These are phyloP conservation scores for Colletotrichum neosansevieriae DNA, from an alignment of 2,329 filamentous ascomycete species.

Conservation along the genomic window DNA sequence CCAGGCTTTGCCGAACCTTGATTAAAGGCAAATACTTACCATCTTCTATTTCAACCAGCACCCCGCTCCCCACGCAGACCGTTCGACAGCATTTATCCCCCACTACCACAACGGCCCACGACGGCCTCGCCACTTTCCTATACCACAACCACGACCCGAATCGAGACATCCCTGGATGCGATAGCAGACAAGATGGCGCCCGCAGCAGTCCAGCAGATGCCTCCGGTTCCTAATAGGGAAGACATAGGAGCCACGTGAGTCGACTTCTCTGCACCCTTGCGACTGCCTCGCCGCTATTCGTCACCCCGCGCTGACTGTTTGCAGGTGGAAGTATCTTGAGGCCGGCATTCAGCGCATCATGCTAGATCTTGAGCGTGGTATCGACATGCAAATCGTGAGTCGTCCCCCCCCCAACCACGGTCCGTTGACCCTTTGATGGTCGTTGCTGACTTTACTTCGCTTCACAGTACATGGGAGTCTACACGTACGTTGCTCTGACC, in stretches of 20 bases:
- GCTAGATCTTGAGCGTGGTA: slow-evolving; percentile 88
- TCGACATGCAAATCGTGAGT: slow-evolving; percentile 89
- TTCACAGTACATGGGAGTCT: slow-evolving; percentile 89
- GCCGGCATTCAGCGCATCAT: slow-evolving; percentile 92
- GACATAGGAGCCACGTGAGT: slow-evolving; percentile 66
- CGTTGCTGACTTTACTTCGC: slow-evolving; percentile 27
- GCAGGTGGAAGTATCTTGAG: slow-evolving; percentile 90
- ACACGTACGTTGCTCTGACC: slow-evolving; percentile 71
- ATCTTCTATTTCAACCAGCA: slow-evolving; percentile 15
- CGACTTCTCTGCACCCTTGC: slow-evolving; percentile 6
- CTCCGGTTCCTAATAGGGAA: slow-evolving; percentile 70
- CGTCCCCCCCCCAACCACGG: slow-evolving; percentile 13
- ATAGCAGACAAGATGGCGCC: slow-evolving; percentile 51
- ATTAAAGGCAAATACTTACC: slow-evolving; percentile 15
- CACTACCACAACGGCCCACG: slow-evolving; percentile 40
- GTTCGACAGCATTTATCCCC: slow-evolving; percentile 27
- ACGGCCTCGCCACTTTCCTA: slow-evolving; percentile 8
- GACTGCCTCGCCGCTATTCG: slow-evolving; percentile 10
- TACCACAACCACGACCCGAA: slow-evolving; percentile 35
- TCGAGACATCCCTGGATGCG: slow-evolving; percentile 42
- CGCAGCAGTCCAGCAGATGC: slow-evolving; percentile 59
- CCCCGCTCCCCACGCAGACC: slow-evolving; percentile 26
- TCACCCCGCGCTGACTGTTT: slow-evolving; percentile 38
- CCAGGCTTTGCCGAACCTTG: neutral
- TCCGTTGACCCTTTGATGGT: slow-evolving; percentile 14